Evolutionary conservation across 2,329 filamentous ascomycete species (phyloP), one percentile per base, ranked within the genome.

Genomic region (Aspergillus novofumigatus): DNA sequence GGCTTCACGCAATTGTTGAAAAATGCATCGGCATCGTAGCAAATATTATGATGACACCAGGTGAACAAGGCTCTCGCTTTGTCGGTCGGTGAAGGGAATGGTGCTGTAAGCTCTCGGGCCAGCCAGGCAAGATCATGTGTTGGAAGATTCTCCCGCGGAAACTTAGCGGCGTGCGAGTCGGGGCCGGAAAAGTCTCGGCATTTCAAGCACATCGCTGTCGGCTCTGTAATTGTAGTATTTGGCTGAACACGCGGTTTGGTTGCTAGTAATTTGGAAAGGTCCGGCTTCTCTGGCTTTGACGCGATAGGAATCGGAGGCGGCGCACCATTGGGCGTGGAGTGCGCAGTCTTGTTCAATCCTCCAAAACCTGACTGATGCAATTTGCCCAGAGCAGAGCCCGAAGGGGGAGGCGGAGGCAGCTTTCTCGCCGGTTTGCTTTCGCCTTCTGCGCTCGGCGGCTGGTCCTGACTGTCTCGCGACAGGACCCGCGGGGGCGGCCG

Each of bases 31-130:
- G 86, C 85, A 70, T 97, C 91, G 71, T 97, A 99, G 49, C 81
- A 82, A 57, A 99, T 87, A 66, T 97, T 97, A 74, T 97, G 87
- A 74, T 97, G 93, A 44, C 92, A 86, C 94, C 94, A 99, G 1
- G 90, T 91, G 71, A 97, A 97, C 58, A 99, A 90, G 2, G 86
- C 91, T 28, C 94, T 84, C 2, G 94, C 93, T 77, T 97, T 97
- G 73, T 97, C 93, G 0, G 93, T 96, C 1, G 80, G 77, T 0
- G 91, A 96, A 0, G 85, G 76, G 69, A 97, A 97, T 0, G 89
- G 88, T 3, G 82, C 80, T 56, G 91, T 96, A 21, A 97, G 83
- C 52, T 89, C 84, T 52, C 84, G 82, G 0, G 92, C 92, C 25
- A 99, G 81, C 77, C 90, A 90, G 21, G 82, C 84, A 3, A 94